phyloP scores from a whole-genome alignment of 306 rosid species.

The Pyrus pyrifolia region DNA sequence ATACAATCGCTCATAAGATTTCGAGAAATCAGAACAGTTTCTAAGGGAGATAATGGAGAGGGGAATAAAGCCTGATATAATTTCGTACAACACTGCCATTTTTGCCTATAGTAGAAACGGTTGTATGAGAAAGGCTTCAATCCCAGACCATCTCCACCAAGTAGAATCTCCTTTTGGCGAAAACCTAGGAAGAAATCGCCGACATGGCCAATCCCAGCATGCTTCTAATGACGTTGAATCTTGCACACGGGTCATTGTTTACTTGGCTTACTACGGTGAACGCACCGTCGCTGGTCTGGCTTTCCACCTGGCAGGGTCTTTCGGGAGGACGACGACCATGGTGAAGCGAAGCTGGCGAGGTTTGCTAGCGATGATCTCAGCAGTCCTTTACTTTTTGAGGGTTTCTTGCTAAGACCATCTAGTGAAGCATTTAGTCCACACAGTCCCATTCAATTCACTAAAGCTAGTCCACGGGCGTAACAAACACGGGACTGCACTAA shows the following conservation, averaged over 20 bases:
- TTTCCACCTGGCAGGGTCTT: slow-evolving; percentile 70
- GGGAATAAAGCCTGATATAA: slow-evolving; percentile 74
- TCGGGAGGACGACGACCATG: slow-evolving; percentile 97
- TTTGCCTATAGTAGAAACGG: slow-evolving; percentile 74
- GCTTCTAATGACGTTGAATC: slow-evolving; percentile 45
- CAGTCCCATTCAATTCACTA: too few species aligned
- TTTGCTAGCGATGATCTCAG: too few species aligned
- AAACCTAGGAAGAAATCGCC: slow-evolving; percentile 48
- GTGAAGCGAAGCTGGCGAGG: background rate
- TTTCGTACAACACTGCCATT: slow-evolving; percentile 74
- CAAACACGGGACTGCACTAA: too few species aligned
- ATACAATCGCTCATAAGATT: slow-evolving; percentile 69
- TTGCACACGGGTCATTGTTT: slow-evolving; percentile 71
- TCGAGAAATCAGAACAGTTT: slow-evolving; percentile 61
- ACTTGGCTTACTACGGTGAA: slow-evolving; percentile 65
- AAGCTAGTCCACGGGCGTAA: too few species aligned
- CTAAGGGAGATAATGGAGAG: slow-evolving; percentile 51
- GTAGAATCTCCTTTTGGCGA: slow-evolving; percentile 66
- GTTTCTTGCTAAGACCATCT: too few species aligned
- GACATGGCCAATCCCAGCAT: slow-evolving; percentile 57
- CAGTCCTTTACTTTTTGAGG: too few species aligned
- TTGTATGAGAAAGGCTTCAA: slow-evolving; percentile 68
- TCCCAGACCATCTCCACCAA: slow-evolving; percentile 72
- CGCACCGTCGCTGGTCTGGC: slow-evolving; percentile 67
- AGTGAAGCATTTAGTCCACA: too few species aligned